Evolutionary conservation across 1,139 yeast genomes (phyloP).

Genomic region (Pichia sp.): DNA sequence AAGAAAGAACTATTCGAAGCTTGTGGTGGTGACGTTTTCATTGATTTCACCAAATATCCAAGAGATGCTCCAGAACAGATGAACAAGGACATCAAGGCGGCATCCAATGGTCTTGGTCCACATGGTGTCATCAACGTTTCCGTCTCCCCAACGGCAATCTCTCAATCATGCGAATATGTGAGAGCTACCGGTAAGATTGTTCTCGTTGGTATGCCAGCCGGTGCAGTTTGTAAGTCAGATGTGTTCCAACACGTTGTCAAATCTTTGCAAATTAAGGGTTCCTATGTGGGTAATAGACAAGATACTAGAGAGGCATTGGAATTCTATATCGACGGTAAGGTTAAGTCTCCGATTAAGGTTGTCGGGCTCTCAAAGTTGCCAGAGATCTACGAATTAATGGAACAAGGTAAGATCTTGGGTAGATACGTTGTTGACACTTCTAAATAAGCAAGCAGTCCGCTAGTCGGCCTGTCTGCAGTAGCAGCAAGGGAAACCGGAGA

Average conservation of each 20-base stretch:
- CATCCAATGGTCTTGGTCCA: constrained; percentile 63
- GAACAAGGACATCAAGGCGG: constrained; percentile 41
- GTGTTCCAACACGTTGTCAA: constrained; percentile 62
- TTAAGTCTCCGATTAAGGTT: constrained; percentile 59
- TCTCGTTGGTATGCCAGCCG: constrained; percentile 74
- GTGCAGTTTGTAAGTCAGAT: constrained; percentile 53
- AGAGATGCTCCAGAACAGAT: constrained; percentile 37
- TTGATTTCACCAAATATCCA: constrained; percentile 45
- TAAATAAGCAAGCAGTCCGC: too few relatives aligned
- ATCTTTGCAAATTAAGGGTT: constrained; percentile 60
- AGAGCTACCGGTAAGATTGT: constrained; percentile 75
- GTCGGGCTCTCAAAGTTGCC: constrained; percentile 59
- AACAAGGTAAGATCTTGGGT: constrained; percentile 64
- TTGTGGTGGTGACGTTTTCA: constrained; percentile 64
- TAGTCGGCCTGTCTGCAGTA: too few relatives aligned
- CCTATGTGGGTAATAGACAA: constrained; percentile 76
- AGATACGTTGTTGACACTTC: constrained; percentile 60
- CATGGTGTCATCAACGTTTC: constrained; percentile 79
- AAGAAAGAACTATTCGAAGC: constrained; percentile 48
- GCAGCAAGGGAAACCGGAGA: too few relatives aligned
- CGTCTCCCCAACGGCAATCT: constrained; percentile 66
- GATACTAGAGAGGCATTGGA: constrained; percentile 74
- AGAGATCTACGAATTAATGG: constrained; percentile 58
- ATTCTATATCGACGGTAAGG: constrained; percentile 62
- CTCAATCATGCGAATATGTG: constrained; percentile 61